Percentiles rank a stretch among this genome's conserved stretches.
These are phyloP conservation scores for Cadophora gregata DNA, from an alignment of 2,329 filamentous ascomycete genomes.

Conservation along the genomic window DNA sequence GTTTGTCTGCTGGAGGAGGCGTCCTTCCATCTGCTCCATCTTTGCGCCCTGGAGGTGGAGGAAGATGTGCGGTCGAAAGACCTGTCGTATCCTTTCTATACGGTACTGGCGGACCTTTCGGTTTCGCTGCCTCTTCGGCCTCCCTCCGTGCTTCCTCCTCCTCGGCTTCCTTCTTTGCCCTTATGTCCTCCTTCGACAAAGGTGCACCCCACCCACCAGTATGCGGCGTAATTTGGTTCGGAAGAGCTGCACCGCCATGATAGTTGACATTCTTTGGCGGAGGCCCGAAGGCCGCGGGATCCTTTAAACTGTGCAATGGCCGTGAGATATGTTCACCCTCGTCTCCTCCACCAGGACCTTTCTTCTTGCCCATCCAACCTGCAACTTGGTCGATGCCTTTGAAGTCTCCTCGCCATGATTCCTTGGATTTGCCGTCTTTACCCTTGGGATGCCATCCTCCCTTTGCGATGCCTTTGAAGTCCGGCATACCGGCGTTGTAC, in stretches of 20 bases:
- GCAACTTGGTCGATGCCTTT: constrained; percentile 46
- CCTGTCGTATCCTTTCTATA: constrained; percentile 67
- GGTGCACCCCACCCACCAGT: constrained; percentile 51
- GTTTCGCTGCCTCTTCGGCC: constrained; percentile 40
- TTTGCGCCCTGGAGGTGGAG: constrained; percentile 60
- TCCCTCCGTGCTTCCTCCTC: constrained; percentile 38
- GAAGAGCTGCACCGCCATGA: constrained; percentile 41
- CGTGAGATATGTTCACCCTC: constrained; percentile 42
- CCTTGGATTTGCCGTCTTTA: constrained; percentile 54
- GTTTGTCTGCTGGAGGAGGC: constrained; percentile 34
- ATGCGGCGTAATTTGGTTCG: constrained; percentile 42
- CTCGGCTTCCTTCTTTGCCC: constrained; percentile 43
- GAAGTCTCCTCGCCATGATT: constrained; percentile 56
- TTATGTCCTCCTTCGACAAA: constrained; percentile 47
- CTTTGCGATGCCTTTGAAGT: constrained; percentile 54
- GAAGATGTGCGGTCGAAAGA: constrained; percentile 61
- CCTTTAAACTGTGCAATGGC: constrained; percentile 65
- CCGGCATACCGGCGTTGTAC: constrained; percentile 55
- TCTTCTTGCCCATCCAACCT: constrained; percentile 45
- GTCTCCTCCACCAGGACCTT: constrained; percentile 38
- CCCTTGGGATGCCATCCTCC: constrained; percentile 60
- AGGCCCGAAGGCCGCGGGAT: constrained; percentile 69
- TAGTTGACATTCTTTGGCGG: constrained; percentile 61
- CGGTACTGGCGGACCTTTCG: constrained; percentile 57
- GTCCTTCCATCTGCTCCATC: constrained; percentile 42